Percentiles rank a stretch among this genome's conserved stretches.
Conservation (phyloP, 176 grass and related monocot species). For the Neostapfia colusana region DNA sequence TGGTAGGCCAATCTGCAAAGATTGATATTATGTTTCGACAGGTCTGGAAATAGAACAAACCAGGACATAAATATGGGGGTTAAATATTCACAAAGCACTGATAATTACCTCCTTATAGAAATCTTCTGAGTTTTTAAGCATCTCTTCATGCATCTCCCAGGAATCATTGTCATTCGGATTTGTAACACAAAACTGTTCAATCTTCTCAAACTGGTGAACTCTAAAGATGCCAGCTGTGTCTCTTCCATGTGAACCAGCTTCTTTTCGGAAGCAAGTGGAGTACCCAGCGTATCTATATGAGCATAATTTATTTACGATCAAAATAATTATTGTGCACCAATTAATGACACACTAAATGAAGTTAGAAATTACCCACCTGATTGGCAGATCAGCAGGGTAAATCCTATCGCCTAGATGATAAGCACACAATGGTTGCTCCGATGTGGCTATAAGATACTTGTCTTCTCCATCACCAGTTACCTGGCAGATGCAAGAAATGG, state of each 20-base stretch:
- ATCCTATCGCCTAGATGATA: constrained; percentile 85
- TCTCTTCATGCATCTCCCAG: constrained; percentile 78
- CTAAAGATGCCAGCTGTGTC: constrained; percentile 92
- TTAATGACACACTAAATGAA: constrained; percentile 6
- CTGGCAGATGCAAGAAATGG: constrained; percentile 39
- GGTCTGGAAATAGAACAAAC: not conserved
- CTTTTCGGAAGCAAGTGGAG: constrained; percentile 93
- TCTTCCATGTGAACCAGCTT: constrained; percentile 87
- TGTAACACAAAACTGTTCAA: constrained; percentile 91
- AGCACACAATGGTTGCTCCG: constrained; percentile 86
- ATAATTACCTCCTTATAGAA: constrained; percentile 65
- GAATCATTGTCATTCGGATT: constrained; percentile 72
- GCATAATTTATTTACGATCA: not conserved
- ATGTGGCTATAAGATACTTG: constrained; percentile 91
- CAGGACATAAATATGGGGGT: not conserved
- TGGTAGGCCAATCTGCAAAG: constrained; percentile 78
- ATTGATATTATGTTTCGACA: constrained; percentile 17
- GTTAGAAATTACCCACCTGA: constrained; percentile 47
- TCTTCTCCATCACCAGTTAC: constrained; percentile 92
- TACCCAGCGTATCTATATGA: constrained; percentile 80
- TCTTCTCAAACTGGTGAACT: constrained; percentile 92
- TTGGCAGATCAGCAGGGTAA: constrained; percentile 77
- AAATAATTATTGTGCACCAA: not conserved
- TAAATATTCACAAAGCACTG: not conserved
- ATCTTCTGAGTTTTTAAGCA: constrained; percentile 86